phyloP scores from a whole-genome alignment of 805 yeast species.

The Clavispora fructus region DNA sequence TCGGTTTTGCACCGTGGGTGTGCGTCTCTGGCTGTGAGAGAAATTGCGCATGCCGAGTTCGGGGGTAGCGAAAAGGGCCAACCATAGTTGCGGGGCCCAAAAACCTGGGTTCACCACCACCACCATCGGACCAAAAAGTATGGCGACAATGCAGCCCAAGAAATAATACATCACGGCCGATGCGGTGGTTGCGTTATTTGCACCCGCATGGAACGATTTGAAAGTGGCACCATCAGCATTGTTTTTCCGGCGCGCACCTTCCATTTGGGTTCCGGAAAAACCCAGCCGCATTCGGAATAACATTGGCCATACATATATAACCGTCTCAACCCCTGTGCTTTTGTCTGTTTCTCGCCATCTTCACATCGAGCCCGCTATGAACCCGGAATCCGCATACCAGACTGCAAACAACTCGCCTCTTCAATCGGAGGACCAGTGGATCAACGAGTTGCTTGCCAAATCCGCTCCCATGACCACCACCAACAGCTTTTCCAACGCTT shows the following conservation, averaged over 20 bases:
- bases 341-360: not conserved
- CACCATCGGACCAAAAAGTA: too few relatives aligned
- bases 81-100: too few relatives aligned
- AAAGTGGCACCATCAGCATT: not conserved
- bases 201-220: not conserved
- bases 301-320: not conserved
- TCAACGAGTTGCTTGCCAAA: constrained; percentile 13
- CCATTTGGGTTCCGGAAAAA: not conserved
- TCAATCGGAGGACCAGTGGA: constrained; percentile 15
- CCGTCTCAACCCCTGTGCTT: not conserved
- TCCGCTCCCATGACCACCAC: constrained; percentile 18
- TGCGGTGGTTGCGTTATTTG: not conserved
- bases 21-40: too few relatives aligned
- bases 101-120: too few relatives aligned
- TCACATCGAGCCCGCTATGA: constrained; percentile 3
- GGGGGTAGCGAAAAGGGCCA: too few relatives aligned
- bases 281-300: not conserved
- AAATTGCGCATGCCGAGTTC: too few relatives aligned
- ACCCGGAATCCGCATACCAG: not conserved
- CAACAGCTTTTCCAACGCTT: constrained; percentile 7
- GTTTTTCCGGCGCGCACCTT: not conserved
- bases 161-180: too few relatives aligned
- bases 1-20: not conserved
- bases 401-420: not conserved
- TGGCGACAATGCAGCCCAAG: too few relatives aligned